Conservation (phyloP, 306 rosid species). For the Luffa acutangula region DNA sequence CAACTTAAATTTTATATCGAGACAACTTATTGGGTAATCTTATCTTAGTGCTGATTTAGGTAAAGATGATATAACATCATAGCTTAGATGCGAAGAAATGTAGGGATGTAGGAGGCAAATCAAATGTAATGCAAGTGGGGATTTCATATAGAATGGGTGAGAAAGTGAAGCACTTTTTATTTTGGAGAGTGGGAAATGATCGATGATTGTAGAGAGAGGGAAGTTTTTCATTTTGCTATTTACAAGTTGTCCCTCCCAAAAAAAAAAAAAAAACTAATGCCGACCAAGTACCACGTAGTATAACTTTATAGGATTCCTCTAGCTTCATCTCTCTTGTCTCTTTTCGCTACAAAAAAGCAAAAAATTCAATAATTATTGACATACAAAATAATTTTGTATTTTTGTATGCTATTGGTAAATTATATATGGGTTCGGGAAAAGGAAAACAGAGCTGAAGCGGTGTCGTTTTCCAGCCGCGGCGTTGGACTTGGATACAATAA, state of each 20-base stretch:
- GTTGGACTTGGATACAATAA: neutral
- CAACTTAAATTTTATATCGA: too few species aligned
- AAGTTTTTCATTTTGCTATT: neutral
- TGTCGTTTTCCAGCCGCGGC: neutral
- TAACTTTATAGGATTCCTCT: neutral
- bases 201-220: neutral
- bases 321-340: neutral
- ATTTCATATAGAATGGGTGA: neutral
- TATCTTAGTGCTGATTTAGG: too few species aligned
- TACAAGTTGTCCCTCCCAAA: neutral
- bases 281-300: slow-evolving; percentile 1
- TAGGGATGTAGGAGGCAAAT: neutral
- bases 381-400: neutral
- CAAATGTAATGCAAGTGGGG: neutral
- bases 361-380: neutral
- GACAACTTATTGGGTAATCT: too few species aligned
- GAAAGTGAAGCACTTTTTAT: neutral
- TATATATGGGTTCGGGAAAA: neutral
- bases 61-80: too few species aligned
- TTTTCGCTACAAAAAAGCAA: neutral
- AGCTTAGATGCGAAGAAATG: neutral
- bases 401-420: neutral
- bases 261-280: neutral
- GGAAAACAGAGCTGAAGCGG: neutral
- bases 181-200: neutral